A percentile compares a stretch with the other conserved stretches of the same genome.
phyloP scores from a whole-genome alignment of 768 basidiomycete species.

The Strobilomyces confusus region DNA sequence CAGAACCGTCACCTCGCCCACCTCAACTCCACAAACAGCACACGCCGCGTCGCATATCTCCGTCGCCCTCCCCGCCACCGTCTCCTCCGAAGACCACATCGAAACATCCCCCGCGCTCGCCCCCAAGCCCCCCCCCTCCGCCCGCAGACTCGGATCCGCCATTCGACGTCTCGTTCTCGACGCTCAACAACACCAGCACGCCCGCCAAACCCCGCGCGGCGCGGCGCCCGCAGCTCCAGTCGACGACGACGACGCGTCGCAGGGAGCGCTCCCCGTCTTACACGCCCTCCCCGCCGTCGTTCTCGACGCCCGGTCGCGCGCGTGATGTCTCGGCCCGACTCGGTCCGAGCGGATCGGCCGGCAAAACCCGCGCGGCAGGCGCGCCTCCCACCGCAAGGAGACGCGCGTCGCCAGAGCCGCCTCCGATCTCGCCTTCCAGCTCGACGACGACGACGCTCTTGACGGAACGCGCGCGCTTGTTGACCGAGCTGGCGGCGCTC shows the following conservation, averaged over 20 bases:
- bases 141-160: conserved; percentile 9
- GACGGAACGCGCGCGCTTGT: conserved; percentile 52
- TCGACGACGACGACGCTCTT: conserved; percentile 43
- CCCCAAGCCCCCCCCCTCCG: conserved; percentile 4
- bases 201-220: conserved; percentile 22
- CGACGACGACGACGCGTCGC: background rate
- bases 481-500: conserved; percentile 51
- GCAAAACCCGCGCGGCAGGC: background rate
- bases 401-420: background rate
- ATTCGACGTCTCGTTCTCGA: conserved; percentile 26
- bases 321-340: background rate
- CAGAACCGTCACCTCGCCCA: too few species aligned
- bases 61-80: background rate
- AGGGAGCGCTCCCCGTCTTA: conserved; percentile 14
- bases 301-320: conserved; percentile 1
- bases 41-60: background rate
- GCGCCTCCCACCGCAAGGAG: background rate
- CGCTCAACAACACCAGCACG: conserved; percentile 25
- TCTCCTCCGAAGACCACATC: background rate
- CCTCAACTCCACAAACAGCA: background rate
- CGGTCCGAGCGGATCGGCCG: background rate
- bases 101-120: background rate
- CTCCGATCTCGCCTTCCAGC: conserved; percentile 11
- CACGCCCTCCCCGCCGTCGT: conserved; percentile 17
- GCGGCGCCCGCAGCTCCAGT: background rate